Evolutionary conservation across 768 basidiomycete genomes (phyloP).

Genomic region (Phanerochaete sordida): DNA sequence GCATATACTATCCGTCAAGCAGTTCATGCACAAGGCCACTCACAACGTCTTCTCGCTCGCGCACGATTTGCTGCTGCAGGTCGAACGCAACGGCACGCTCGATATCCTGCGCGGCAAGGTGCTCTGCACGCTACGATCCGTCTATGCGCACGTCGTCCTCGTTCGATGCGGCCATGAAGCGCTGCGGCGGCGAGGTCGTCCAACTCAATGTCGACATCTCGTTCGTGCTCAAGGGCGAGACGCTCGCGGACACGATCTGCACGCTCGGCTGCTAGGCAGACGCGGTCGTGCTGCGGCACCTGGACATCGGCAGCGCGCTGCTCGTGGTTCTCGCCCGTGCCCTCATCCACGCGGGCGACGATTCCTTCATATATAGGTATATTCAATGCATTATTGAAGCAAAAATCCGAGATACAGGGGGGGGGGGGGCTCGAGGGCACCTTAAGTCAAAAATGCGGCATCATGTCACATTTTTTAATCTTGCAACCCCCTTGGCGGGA

Average conservation of each 20-base stretch:
- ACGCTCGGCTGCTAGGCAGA: conserved; percentile 95
- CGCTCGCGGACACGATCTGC: conserved; percentile 86
- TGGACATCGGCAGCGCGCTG: conserved; percentile 91
- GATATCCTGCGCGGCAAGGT: conserved; percentile 91
- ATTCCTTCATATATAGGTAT: too few species aligned
- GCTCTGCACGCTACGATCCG: conserved; percentile 90
- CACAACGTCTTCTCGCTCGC: conserved; percentile 93
- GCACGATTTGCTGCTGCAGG: conserved; percentile 94
- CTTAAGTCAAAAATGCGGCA: too few species aligned
- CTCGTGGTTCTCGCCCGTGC: conserved; percentile 92
- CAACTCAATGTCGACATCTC: conserved; percentile 76
- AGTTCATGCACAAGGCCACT: conserved; percentile 84
- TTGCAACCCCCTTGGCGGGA: too few species aligned
- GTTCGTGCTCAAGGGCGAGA: conserved; percentile 93
- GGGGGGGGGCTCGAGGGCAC: too few species aligned
- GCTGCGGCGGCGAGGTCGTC: conserved; percentile 93
- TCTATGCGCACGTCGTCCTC: conserved; percentile 94
- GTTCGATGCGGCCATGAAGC: conserved; percentile 98
- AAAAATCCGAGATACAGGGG: too few species aligned
- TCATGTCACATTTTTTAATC: too few species aligned
- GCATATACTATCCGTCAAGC: conserved; percentile 92
- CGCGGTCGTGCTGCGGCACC: conserved; percentile 85
- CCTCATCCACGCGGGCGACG: conserved; percentile 96
- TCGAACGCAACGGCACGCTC: conserved; percentile 84
- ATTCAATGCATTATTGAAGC: too few species aligned